These are phyloP conservation scores for Lyophyllum atratum DNA, from an alignment of 768 basidiomycete genomes.

Conservation along the genomic window DNA sequence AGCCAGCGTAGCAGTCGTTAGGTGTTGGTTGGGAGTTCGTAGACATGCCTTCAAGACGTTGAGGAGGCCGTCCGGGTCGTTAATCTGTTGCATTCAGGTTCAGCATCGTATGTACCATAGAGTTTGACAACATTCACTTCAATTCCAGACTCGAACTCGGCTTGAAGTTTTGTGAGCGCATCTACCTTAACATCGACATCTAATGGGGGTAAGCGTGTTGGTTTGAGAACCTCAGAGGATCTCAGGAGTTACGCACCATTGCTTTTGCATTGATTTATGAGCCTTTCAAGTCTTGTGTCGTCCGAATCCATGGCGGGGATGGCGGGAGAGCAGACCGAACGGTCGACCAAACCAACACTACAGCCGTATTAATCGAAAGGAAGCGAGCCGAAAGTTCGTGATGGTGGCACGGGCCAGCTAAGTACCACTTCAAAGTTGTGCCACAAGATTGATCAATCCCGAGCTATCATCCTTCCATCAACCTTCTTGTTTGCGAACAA, in stretches of 20 bases:
- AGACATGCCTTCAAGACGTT: conserved; percentile 71
- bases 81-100: conserved; percentile 47
- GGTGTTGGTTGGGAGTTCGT: conserved; percentile 79
- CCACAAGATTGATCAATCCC: too few relatives aligned
- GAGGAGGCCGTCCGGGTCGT: conserved; percentile 73
- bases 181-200: conserved; percentile 84
- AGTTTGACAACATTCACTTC: conserved; percentile 49
- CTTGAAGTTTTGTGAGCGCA: conserved; percentile 76
- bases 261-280: conserved; percentile 65
- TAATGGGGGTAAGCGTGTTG: conserved; percentile 27
- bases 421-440: too few relatives aligned
- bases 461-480: too few relatives aligned
- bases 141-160: conserved; percentile 67
- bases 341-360: background rate
- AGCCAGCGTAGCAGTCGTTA: conserved; percentile 75
- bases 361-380: background rate
- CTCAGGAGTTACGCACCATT: conserved; percentile 45
- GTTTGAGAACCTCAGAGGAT: conserved; percentile 7
- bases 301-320: conserved; percentile 51
- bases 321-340: conserved; percentile 7
- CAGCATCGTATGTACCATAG: background rate
- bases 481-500: too few relatives aligned
- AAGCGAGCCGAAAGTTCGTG: conserved; percentile 5
- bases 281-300: conserved; percentile 54
- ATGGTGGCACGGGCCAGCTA: conserved; percentile 4